Evolutionary conservation across 352 stramenopile species (phyloP), one percentile per base, ranked within the genome.

Genomic region (Phytophthora aleatoria): DNA sequence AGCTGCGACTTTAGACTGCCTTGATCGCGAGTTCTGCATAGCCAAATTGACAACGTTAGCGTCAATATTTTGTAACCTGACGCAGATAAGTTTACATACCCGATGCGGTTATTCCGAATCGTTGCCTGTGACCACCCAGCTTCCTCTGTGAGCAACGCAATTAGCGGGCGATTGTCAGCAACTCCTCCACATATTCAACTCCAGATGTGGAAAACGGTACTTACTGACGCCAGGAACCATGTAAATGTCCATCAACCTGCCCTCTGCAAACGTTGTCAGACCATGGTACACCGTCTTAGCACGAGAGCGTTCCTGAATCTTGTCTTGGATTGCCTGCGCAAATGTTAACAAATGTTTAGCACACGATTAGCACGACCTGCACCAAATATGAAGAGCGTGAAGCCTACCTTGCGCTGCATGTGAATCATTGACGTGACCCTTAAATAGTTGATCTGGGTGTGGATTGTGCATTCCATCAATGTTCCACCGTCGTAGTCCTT

Each of bases 401-500:
- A 38, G 27, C 28, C 35, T 69, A 99, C 98, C 77, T 98, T 83
- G 57, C 90, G 83, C 79, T 99, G 98, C 38, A 83, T 75, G 28
- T 90, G 72, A 47, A 99, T 76, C 91, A 99, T 98, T 44, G 94
- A 91, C 3, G 92, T 94, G 65, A 99, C 94, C 26, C 89, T 75
- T 64, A 97, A 94, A 89, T 99, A 99, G 71, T 99, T 91, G 71
- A 99, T 98, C 59, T 96, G 89, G 30, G 97, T 94, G 77, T 99
- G 96, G 27, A 99, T 96, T 64, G 97, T 98, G 81, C 98, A 99
- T 73, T 99, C 97, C 97, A 99, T 99, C 52, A 99, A 82, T 10
- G 97, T 99, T 24, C 96, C 98, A 44, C 97, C 97, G 73, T 99
- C 98, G 73, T 99, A 99, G 77, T 99, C 97, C 78, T 99, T 99